Percentiles rank a stretch among this genome's conserved stretches.
These are phyloP conservation scores for Pezizomycotina sp. DNA, from an alignment of 2,329 filamentous ascomycete species.

Conservation along the genomic window DNA sequence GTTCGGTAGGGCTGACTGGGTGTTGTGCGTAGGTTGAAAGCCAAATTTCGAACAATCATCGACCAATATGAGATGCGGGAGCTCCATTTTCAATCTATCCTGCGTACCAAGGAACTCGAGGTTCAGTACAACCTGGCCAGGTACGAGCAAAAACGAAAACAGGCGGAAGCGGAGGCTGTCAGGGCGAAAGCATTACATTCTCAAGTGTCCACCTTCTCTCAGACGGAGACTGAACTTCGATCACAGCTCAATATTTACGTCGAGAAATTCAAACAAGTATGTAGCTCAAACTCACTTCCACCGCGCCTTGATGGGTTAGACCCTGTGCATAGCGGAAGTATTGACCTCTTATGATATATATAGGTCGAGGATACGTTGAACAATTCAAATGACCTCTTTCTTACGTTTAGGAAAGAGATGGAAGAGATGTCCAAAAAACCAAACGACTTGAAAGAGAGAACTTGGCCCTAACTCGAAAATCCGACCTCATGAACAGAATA, in stretches of 20 bases:
- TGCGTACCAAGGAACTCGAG: constrained; percentile 89
- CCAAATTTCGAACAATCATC: constrained; percentile 82
- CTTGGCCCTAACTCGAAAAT: constrained; percentile 73
- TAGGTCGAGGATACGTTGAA: constrained; percentile 97
- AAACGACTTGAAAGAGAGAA: constrained; percentile 96
- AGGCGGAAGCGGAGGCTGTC: constrained; percentile 61
- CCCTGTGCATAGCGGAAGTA: constrained; percentile 10
- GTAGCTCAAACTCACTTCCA: constrained; percentile 27
- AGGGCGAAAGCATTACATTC: constrained; percentile 72
- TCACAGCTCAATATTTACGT: constrained; percentile 97
- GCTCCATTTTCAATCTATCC: constrained; percentile 76
- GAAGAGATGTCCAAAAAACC: constrained; percentile 98
- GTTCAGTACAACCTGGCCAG: constrained; percentile 81
- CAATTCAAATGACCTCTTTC: constrained; percentile 92
- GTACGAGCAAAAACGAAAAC: constrained; percentile 77
- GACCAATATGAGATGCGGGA: constrained; percentile 95
- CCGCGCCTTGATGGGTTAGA: constrained; percentile 8
- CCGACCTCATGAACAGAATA: constrained; percentile 89
- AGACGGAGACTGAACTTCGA: constrained; percentile 82
- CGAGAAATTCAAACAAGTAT: constrained; percentile 98
- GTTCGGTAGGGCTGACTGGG: neutral
- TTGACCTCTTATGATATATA: constrained; percentile 27
- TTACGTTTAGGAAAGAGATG: constrained; percentile 97
- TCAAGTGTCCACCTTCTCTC: constrained; percentile 88
- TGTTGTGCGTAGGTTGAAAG: constrained; percentile 48